Evolutionary conservation across 2,329 filamentous ascomycete genomes (phyloP).

Genomic region (Neospermospora avenae): DNA sequence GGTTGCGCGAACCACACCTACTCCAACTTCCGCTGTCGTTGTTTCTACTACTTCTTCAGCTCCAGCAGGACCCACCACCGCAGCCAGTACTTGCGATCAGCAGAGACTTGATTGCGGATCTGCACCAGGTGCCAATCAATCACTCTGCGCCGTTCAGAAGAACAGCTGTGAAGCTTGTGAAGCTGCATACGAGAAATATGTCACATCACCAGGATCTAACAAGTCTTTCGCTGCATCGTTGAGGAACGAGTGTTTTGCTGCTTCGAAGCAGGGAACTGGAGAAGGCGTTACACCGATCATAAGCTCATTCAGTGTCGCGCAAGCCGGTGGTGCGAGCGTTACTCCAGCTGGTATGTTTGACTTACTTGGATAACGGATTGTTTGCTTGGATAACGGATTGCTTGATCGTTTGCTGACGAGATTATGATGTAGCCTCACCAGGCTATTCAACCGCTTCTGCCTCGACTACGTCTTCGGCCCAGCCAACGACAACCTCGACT

Average conservation of each 20-base stretch:
- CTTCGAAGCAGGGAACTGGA: slow-evolving; percentile 3
- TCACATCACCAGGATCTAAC: slow-evolving; percentile 3
- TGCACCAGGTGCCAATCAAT: slow-evolving; percentile 4
- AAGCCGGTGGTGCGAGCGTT: background rate
- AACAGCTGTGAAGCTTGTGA: background rate
- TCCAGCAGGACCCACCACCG: background rate
- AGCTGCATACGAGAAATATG: background rate
- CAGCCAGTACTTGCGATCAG: background rate
- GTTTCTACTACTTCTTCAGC: background rate
- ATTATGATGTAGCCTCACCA: background rate
- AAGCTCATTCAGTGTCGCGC: slow-evolving; percentile 3
- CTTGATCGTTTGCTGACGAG: background rate
- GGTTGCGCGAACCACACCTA: background rate
- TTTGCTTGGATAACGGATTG: no score
- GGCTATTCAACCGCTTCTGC: background rate
- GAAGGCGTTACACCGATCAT: slow-evolving; percentile 1
- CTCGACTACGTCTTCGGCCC: background rate
- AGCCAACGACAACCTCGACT: background rate
- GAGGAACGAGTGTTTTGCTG: slow-evolving; percentile 1
- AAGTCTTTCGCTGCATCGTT: slow-evolving; percentile 6
- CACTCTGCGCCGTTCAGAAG: background rate
- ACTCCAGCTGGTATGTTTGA: background rate
- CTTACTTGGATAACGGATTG: background rate
- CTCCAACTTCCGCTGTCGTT: background rate
- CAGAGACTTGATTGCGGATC: background rate